phyloP scores from a whole-genome alignment of 805 yeast species.

The Candida ipomoeae region DNA sequence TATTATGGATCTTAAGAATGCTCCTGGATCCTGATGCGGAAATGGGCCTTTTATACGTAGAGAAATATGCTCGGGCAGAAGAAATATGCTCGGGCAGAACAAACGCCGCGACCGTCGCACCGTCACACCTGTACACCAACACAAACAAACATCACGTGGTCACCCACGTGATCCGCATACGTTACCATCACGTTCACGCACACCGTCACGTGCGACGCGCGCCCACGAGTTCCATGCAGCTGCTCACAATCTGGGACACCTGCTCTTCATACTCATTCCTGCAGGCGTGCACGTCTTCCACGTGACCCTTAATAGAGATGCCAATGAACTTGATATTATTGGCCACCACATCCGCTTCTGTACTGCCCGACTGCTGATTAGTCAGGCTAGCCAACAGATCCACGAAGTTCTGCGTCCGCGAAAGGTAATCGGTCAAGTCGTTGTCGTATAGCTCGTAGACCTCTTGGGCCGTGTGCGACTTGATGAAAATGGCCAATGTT shows the following conservation, averaged over 20 bases:
- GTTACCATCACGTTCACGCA: too few species aligned
- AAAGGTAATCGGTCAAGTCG: slow-evolving; percentile 8
- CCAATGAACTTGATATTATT: slow-evolving; percentile 34
- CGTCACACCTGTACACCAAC: neutral
- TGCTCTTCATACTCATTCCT: neutral
- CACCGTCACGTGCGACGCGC: neutral
- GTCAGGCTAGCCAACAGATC: slow-evolving; percentile 10
- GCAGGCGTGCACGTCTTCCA: neutral
- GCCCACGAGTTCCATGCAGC: neutral
- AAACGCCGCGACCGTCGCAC: neutral
- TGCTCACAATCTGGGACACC: neutral
- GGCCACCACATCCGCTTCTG: slow-evolving; percentile 16
- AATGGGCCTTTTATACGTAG: neutral
- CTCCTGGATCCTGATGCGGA: neutral
- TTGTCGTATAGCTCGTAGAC: slow-evolving; percentile 5
- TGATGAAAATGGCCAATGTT: slow-evolving; percentile 13
- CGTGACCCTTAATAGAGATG: slow-evolving; percentile 13
- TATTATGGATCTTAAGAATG: neutral
- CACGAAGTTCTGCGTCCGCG: slow-evolving; percentile 11
- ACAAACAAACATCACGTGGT: too few species aligned
- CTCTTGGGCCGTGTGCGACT: slow-evolving; percentile 3
- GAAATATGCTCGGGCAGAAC: neutral
- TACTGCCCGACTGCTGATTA: neutral
- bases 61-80: neutral
- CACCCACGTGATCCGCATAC: too few species aligned